phyloP scores from a whole-genome alignment of 257 asterid species.

The Nemophila menziesii region DNA sequence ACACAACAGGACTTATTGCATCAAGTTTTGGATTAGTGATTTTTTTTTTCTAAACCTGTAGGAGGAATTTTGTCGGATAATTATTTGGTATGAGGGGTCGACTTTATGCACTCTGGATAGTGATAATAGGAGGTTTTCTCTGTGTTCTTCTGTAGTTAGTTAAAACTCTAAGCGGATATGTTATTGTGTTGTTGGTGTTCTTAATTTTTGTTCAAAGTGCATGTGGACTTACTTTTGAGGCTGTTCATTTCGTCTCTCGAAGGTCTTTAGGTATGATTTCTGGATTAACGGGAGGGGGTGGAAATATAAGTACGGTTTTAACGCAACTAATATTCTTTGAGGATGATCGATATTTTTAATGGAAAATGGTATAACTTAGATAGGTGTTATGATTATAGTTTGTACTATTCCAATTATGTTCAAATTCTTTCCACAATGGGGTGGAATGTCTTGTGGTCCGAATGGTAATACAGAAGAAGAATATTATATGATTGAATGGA shows the following conservation, averaged over 20 bases:
- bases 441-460: conserved; percentile 64
- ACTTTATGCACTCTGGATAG: conserved; percentile 58
- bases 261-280: conserved; percentile 70
- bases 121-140: conserved; percentile 53
- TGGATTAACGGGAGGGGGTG: conserved; percentile 91
- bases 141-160: conserved; percentile 55
- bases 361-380: conserved; percentile 53
- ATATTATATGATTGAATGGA: conserved; percentile 78
- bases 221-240: conserved; percentile 87
- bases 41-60: conserved; percentile 60
- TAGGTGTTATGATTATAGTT: conserved; percentile 77
- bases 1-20: conserved; percentile 62
- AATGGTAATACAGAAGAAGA: conserved; percentile 56
- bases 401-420: conserved; percentile 37
- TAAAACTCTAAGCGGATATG: conserved; percentile 37
- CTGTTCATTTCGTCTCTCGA: conserved; percentile 70
- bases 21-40: conserved; percentile 82
- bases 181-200: conserved; percentile 55
- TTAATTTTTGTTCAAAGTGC: conserved; percentile 83
- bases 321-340: conserved; percentile 69
- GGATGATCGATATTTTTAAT: conserved; percentile 52
- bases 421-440: conserved; percentile 90
- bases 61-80: conserved; percentile 72
- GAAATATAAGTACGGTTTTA: conserved; percentile 62
- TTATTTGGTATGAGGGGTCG: conserved; percentile 74